These are phyloP conservation scores for Aspergillus ruber DNA, from an alignment of 2,329 filamentous ascomycete species.

Conservation along the genomic window DNA sequence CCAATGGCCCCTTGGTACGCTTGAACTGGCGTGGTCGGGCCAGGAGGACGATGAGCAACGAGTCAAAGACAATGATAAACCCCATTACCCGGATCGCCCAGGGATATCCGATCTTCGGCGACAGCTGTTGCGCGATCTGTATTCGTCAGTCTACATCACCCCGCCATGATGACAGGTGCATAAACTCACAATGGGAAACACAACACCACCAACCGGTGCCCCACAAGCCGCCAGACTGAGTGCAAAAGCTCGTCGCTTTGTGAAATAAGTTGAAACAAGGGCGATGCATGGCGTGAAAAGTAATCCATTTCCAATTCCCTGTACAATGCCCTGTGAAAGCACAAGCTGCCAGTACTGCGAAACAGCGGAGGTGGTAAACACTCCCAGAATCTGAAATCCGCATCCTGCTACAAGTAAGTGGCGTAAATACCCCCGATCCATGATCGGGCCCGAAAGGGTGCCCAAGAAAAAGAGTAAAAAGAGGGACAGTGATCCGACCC, in stretches of 20 bases:
- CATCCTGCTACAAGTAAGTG: constrained; percentile 20
- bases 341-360: constrained; percentile 45
- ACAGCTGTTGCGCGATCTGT: constrained; percentile 34
- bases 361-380: constrained; percentile 42
- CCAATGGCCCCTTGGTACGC: constrained; percentile 22
- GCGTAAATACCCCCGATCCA: constrained; percentile 38
- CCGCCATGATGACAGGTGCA: too few relatives aligned
- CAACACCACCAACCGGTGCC: constrained; percentile 34
- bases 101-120: constrained; percentile 38
- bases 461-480: constrained; percentile 42
- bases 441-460: constrained; percentile 35
- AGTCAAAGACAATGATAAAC: constrained; percentile 38
- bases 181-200: constrained; percentile 31
- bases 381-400: constrained; percentile 34
- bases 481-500: constrained; percentile 43
- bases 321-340: constrained; percentile 39
- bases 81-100: constrained; percentile 45
- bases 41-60: constrained; percentile 23
- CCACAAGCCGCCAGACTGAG: constrained; percentile 33
- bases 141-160: too few relatives aligned
- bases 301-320: constrained; percentile 37
- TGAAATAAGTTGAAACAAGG: constrained; percentile 37
- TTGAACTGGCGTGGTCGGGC: constrained; percentile 38
- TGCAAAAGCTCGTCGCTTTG: constrained; percentile 29
- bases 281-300: constrained; percentile 36